Evolutionary conservation across 2,329 filamentous ascomycete genomes (phyloP).

Genomic region (Simplicillium sp.): DNA sequence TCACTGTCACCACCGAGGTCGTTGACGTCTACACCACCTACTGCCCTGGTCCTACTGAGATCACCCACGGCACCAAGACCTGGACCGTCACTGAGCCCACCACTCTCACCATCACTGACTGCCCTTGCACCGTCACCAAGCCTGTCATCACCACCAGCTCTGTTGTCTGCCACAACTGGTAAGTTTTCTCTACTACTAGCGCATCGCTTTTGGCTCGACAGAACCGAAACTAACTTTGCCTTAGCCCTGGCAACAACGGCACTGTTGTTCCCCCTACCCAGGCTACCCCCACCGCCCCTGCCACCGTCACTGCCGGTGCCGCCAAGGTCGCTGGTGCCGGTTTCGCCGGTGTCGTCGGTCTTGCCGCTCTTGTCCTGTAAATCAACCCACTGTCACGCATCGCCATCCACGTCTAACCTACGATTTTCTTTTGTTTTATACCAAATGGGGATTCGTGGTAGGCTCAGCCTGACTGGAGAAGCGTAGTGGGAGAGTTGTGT

Average conservation of each 20-base stretch:
- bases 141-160: conserved; percentile 42
- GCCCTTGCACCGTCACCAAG: conserved; percentile 59
- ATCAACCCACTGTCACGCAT: conserved; percentile 26
- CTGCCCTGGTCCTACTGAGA: conserved; percentile 58
- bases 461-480: conserved; percentile 24
- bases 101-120: conserved; percentile 62
- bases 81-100: conserved; percentile 62
- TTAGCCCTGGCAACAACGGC: conserved; percentile 22
- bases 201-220: neutral
- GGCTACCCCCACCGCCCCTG: conserved; percentile 16
- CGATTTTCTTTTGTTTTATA: conserved; percentile 29
- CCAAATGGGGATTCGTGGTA: conserved; percentile 28
- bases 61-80: conserved; percentile 55
- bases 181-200: conserved; percentile 14
- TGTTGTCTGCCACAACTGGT: conserved; percentile 46
- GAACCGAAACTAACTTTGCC: conserved; percentile 17
- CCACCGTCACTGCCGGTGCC: conserved; percentile 38
- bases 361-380: conserved; percentile 52
- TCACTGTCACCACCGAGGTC: conserved; percentile 51
- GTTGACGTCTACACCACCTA: conserved; percentile 60
- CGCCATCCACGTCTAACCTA: conserved; percentile 26
- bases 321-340: conserved; percentile 43
- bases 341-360: conserved; percentile 50
- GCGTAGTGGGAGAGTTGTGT: conserved; percentile 18
- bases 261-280: conserved; percentile 18